Percentiles rank a stretch among this genome's conserved stretches.
These are phyloP conservation scores for Orbilia brochopaga DNA, from an alignment of 2,329 filamentous ascomycete species.

Conservation along the genomic window DNA sequence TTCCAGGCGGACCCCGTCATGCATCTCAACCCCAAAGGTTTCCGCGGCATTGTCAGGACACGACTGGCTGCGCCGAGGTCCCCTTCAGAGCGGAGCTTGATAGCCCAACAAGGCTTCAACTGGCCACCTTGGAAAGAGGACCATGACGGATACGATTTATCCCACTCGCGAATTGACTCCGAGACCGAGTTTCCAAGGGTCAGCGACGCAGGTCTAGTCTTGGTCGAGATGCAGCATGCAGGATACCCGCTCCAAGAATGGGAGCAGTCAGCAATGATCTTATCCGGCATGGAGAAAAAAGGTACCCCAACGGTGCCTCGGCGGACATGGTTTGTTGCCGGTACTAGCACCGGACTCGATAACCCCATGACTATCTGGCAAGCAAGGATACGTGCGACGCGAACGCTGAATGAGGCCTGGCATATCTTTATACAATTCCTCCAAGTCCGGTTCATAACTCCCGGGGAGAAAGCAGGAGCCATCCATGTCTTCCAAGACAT, in stretches of 20 bases:
- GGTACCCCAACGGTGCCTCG: constrained; percentile 53
- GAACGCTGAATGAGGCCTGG: constrained; percentile 55
- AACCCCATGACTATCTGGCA: constrained; percentile 29
- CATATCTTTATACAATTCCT: constrained; percentile 50
- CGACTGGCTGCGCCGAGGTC: constrained; percentile 33
- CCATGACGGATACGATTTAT: constrained; percentile 51
- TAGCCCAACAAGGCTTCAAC: constrained; percentile 38
- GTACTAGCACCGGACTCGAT: constrained; percentile 17
- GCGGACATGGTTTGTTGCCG: constrained; percentile 48
- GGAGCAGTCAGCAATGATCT: constrained; percentile 53
- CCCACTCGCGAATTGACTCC: constrained; percentile 25
- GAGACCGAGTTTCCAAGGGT: constrained; percentile 22
- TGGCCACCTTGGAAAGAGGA: constrained; percentile 54
- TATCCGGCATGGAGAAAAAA: constrained; percentile 52
- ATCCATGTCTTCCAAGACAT: constrained; percentile 52
- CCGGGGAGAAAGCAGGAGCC: constrained; percentile 2
- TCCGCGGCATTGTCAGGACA: constrained; percentile 40
- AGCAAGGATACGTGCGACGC: constrained; percentile 53
- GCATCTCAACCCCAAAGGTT: constrained; percentile 43
- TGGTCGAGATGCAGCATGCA: constrained; percentile 52
- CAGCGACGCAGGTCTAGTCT: constrained; percentile 50
- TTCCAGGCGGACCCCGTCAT: constrained; percentile 36
- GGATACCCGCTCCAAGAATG: constrained; percentile 51
- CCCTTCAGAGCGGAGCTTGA: constrained; percentile 17
- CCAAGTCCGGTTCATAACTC: constrained; percentile 2